phyloP scores from a whole-genome alignment of 129 eudicot species.

The Lonicera japonica region DNA sequence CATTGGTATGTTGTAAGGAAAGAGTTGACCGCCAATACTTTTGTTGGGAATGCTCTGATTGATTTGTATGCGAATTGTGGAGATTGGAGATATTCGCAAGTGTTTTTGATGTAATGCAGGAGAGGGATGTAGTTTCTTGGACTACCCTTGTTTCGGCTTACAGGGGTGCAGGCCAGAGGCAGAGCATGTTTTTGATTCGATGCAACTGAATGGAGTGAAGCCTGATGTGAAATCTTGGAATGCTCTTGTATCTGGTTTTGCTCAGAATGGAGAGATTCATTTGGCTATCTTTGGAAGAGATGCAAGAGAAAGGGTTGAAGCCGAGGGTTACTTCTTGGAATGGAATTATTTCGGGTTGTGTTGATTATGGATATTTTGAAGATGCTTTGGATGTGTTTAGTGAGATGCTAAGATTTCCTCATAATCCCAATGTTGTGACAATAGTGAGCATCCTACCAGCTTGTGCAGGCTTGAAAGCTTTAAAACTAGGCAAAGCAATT shows the following conservation, averaged over 20 bases:
- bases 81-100: slow-evolving; percentile 13
- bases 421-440: slow-evolving; percentile 22
- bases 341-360: slow-evolving; percentile 26
- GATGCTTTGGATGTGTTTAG: slow-evolving; percentile 16
- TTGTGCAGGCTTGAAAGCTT: slow-evolving; percentile 23
- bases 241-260: slow-evolving; percentile 25
- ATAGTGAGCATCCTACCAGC: slow-evolving; percentile 16
- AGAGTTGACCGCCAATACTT: slow-evolving; percentile 16
- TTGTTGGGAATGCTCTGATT: slow-evolving; percentile 33
- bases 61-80: slow-evolving; percentile 42
- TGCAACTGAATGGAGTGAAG: slow-evolving; percentile 21
- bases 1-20: slow-evolving; percentile 29
- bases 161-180: slow-evolving; percentile 24
- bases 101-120: slow-evolving; percentile 30
- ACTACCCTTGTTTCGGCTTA: slow-evolving; percentile 43
- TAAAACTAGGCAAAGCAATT: slow-evolving; percentile 19
- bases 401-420: slow-evolving; percentile 13
- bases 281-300: slow-evolving; percentile 21
- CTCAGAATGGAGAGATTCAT: slow-evolving; percentile 21
- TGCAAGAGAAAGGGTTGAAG: slow-evolving; percentile 24
- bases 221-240: slow-evolving; percentile 27
- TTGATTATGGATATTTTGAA: slow-evolving; percentile 14
- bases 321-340: slow-evolving; percentile 24
- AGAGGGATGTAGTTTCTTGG: slow-evolving; percentile 43
- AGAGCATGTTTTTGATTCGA: slow-evolving; percentile 11